Evolutionary conservation across 257 asterid genomes (phyloP).

Genomic region (Jacaranda copaia): DNA sequence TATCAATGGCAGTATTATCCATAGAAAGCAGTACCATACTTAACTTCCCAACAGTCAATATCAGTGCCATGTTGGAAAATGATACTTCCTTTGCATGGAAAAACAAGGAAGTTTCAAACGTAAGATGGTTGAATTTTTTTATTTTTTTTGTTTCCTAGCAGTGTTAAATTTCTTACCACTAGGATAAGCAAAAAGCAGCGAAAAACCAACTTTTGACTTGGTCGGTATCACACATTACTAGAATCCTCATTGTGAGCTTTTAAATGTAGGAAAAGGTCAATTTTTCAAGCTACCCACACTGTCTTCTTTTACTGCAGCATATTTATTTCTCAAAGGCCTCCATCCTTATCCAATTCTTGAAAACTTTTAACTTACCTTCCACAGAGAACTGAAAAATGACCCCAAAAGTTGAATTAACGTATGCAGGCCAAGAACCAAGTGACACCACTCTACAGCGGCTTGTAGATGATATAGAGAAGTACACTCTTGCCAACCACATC

Average conservation of each 20-base stretch:
- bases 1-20: background rate
- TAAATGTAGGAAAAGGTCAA: conserved; percentile 19
- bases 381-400: conserved; percentile 20
- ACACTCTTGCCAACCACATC: conserved; percentile 83
- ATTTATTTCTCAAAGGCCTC: background rate
- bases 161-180: background rate
- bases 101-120: background rate
- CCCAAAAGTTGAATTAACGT: background rate
- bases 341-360: conserved; percentile 26
- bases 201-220: conserved; percentile 25
- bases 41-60: background rate
- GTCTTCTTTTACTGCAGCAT: too few relatives aligned
- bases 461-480: conserved; percentile 65
- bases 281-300: background rate
- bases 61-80: background rate
- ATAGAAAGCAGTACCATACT: background rate
- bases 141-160: too few relatives aligned
- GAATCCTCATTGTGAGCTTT: conserved; percentile 7
- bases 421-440: conserved; percentile 59
- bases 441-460: conserved; percentile 58
- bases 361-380: background rate
- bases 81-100: background rate
- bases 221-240: conserved; percentile 7
- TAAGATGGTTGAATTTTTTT: background rate
- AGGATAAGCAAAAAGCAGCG: background rate